These are phyloP conservation scores for Phytophthora europaea DNA, from an alignment of 352 stramenopile genomes.

Conservation along the genomic window DNA sequence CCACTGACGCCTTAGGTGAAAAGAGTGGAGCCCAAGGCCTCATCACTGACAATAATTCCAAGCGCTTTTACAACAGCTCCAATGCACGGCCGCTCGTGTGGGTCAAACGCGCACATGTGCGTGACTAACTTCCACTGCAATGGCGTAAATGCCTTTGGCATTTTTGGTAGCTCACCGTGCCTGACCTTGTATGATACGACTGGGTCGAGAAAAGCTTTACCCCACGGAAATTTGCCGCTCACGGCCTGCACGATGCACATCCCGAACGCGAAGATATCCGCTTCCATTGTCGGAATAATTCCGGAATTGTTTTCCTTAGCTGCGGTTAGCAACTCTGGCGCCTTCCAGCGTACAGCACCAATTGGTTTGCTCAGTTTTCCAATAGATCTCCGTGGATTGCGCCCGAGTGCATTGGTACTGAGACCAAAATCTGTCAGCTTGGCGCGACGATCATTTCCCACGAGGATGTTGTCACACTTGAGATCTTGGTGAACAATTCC, in stretches of 20 bases:
- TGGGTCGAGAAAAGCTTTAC: slow-evolving; percentile 8
- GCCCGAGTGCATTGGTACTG: slow-evolving; percentile 12
- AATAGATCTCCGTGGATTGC: not conserved
- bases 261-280: slow-evolving; percentile 32
- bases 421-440: slow-evolving; percentile 46
- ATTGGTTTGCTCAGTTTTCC: slow-evolving; percentile 8
- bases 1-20: not conserved
- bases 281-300: slow-evolving; percentile 10
- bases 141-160: slow-evolving; percentile 22
- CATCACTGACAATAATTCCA: slow-evolving; percentile 15
- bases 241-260: slow-evolving; percentile 38
- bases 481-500: slow-evolving; percentile 38
- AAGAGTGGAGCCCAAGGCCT: not conserved
- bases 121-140: slow-evolving; percentile 29
- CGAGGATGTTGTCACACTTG: slow-evolving; percentile 50
- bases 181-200: slow-evolving; percentile 13
- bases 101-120: slow-evolving; percentile 28
- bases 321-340: slow-evolving; percentile 22
- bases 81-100: slow-evolving; percentile 1
- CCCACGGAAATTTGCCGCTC: slow-evolving; percentile 23
- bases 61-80: slow-evolving; percentile 14
- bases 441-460: slow-evolving; percentile 30
- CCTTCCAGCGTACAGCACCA: slow-evolving; percentile 32
- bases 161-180: slow-evolving; percentile 4
- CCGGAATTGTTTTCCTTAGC: not conserved